These are phyloP conservation scores for Salix exigua DNA, from an alignment of 345 rosid species.

Conservation along the genomic window DNA sequence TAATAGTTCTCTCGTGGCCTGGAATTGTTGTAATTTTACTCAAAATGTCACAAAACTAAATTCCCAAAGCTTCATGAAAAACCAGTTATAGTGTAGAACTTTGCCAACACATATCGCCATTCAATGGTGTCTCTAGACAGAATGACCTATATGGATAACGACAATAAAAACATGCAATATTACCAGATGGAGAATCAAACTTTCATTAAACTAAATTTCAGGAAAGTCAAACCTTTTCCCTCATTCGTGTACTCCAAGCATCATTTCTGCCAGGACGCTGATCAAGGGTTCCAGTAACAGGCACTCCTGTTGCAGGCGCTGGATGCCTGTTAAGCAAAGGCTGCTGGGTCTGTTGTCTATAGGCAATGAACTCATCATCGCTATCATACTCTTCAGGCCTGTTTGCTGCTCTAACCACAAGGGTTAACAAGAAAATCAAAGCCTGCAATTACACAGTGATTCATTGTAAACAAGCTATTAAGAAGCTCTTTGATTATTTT, in stretches of 20 bases:
- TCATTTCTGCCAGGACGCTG: conserved; percentile 90
- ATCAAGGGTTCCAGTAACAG: conserved; percentile 74
- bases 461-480: conserved; percentile 1
- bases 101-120: not conserved
- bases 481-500: not conserved
- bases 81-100: not conserved
- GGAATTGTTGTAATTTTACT: not conserved
- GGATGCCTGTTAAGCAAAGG: conserved; percentile 76
- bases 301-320: conserved; percentile 68
- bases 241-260: conserved; percentile 98
- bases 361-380: conserved; percentile 74
- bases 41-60: not conserved
- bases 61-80: not conserved
- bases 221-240: conserved; percentile 70
- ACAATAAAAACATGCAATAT: not conserved
- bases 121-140: not conserved
- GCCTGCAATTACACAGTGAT: conserved; percentile 50
- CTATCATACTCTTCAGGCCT: conserved; percentile 84
- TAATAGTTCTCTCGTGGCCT: not conserved
- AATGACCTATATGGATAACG: not conserved
- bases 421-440: conserved; percentile 72
- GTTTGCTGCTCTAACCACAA: conserved; percentile 75
- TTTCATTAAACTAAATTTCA: not conserved
- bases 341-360: conserved; percentile 79
- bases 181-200: not conserved